Base-by-base conservation (phyloP, 23 red algal genomes). In the Agarophyton chilense region DNA sequence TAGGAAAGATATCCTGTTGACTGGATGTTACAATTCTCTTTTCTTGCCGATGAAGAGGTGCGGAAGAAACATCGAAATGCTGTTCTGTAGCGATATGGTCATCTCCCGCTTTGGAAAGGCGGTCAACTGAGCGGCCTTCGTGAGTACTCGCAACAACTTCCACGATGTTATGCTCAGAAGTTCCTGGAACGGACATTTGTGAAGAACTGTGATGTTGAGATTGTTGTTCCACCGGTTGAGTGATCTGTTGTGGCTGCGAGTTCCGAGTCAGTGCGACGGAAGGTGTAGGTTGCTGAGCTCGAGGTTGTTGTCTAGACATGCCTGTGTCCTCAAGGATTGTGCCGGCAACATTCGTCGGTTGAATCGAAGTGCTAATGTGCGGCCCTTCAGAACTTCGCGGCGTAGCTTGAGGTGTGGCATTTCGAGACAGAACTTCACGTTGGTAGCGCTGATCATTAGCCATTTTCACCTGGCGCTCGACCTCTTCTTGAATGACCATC, bases 381-480 rank as follows among this genome's bases (percentile, higher is more conserved):
- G 22, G 4, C 7, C 49, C 19, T 9, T 55, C 50, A 43, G 77
- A 35, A 56, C 38, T 55, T 36, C 77, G 77, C 42, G 35, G 58
- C 18, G 54, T n/a, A 10, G 81, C 45, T 57, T 83, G 78, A 0
- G 88, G 88, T 19, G 79, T 84, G 0, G 67, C 78, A 77, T 92
- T 92, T 78, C 88, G 73, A 18, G 78, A 84, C 1, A 70, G 22
- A 33, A 72, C 88, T 34, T 84, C 81, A n/a, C 88, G 88, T 57
- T 92, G 53, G 13, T 65, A 66, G 16, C 88, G 88, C 76, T 92
- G 73, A 38, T 57, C 53, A 33, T 81, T 84, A 10, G 78, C 78
- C 50, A 61, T 74, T 52, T 81, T 54, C 70, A 98, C 86, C 52
- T 95, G 92, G 18, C 79, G 72, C 12, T 98, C 87, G 39, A 98